A percentile compares a stretch with the other conserved stretches of the same genome.
Evolutionary conservation across 148 eudicot species (phyloP).

Genomic region (Chenopodium suecicum): DNA sequence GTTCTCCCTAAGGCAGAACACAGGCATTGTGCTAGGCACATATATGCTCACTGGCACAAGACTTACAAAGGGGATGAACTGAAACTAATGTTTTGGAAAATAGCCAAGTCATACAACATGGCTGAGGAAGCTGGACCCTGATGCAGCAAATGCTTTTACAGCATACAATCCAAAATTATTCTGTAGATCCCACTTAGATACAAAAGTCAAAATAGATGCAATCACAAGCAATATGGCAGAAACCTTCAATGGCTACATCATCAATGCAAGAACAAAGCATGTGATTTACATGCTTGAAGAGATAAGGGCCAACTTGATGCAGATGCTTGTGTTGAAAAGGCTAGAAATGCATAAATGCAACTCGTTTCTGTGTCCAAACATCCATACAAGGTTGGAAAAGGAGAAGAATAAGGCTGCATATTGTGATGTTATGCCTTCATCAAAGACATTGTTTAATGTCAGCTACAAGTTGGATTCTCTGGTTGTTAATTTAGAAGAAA

Average conservation of each 20-base stretch:
- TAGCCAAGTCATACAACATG: no score
- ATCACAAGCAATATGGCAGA: not conserved
- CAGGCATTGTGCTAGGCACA: no score
- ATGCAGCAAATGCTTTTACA: no score
- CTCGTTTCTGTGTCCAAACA: not conserved
- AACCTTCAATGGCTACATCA: not conserved
- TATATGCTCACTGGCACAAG: no score
- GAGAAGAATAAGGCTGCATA: not conserved
- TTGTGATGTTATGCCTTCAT: not conserved
- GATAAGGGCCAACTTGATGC: not conserved
- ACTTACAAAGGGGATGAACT: no score
- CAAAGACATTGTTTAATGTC: not conserved
- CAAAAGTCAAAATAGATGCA: not conserved
- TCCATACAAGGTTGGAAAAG: not conserved
- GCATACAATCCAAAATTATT: no score
- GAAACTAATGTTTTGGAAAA: no score
- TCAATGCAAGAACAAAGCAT: not conserved
- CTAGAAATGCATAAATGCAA: not conserved
- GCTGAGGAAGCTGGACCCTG: no score
- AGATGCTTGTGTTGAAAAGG: not conserved
- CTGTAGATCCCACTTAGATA: not conserved
- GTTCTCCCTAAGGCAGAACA: no score
- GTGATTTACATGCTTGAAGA: not conserved
- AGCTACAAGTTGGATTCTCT: not conserved
- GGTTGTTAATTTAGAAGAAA: no score